A percentile compares a stretch with the other conserved stretches of the same genome.
Conservation (phyloP, 2,329 filamentous ascomycete species). For the Cytospora mali region DNA sequence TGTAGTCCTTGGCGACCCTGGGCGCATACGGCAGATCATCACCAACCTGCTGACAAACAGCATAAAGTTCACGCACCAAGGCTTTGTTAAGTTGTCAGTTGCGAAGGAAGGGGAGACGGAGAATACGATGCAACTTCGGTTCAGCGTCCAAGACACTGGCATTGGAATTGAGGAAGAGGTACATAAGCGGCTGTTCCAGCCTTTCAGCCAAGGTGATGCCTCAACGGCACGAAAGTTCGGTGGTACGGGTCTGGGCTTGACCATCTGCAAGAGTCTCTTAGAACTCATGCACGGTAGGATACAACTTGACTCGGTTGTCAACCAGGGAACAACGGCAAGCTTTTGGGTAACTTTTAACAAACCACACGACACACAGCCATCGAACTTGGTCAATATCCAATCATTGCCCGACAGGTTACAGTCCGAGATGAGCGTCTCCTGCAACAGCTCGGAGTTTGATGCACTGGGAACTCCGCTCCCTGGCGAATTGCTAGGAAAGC, state of each 20-base stretch:
- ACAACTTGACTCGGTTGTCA: conserved; percentile 66
- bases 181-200: conserved; percentile 71
- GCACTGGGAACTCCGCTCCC: conserved; percentile 46
- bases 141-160: conserved; percentile 75
- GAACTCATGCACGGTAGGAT: conserved; percentile 82
- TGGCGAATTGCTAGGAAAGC: conserved; percentile 28
- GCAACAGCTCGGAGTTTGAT: conserved; percentile 67
- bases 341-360: conserved; percentile 81
- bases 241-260: conserved; percentile 76
- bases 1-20: conserved; percentile 74
- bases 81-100: conserved; percentile 68
- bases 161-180: conserved; percentile 83
- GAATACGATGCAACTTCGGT: conserved; percentile 68
- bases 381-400: conserved; percentile 62
- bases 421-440: conserved; percentile 65
- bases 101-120: conserved; percentile 63
- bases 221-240: conserved; percentile 79
- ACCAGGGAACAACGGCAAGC: conserved; percentile 70
- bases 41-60: conserved; percentile 65
- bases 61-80: conserved; percentile 68
- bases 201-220: conserved; percentile 80
- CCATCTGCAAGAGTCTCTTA: conserved; percentile 79
- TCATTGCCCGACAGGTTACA: conserved; percentile 69
- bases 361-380: conserved; percentile 52
- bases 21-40: conserved; percentile 64